Evolutionary conservation across 2,329 filamentous ascomycete species (phyloP), one percentile per base, ranked within the genome.

Genomic region (Geoglossum cookeanum): DNA sequence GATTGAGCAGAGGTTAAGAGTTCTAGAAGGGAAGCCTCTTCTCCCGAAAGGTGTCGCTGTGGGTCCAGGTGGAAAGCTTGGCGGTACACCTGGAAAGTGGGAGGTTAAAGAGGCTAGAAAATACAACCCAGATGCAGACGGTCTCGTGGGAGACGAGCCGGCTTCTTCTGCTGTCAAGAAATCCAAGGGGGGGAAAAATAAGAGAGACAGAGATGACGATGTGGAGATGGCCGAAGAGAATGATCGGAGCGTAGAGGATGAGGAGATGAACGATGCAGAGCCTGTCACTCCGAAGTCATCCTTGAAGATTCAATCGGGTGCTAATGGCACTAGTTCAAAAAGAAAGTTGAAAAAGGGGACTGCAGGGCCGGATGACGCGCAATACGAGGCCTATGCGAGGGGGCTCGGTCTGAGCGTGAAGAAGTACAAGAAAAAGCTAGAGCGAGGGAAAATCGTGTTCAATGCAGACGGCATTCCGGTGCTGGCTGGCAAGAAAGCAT

Each of bases 111-210:
- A 96, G 70, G 85, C 86, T 9, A 80, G 87, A 68, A 92, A 91
- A 72, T 98, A 98, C 78, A 97, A 97, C 70, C 78, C 81, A 54
- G 90, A 97, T 67, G 92, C 88, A 57, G 92, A 98, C 70, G 91
- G 89, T 61, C 74, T 96, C 55, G 76, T 76, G 59, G 80, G 79
- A 53, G 79, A 87, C 64, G 83, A 84, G 63, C 76, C 79, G 13
- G 72, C 73, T 32, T 67, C 68, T 62, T 71, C 71, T 54, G 64
- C 70, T 30, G 59, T 58, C 29, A 39, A 67, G 57, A 71, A 74
- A 64, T 70, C 74, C 44, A 76, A 77, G 68, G 76, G 74, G 71
- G 73, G 71, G 64, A 77, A 73, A 71, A 71, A 69, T 68, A 61
- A 60, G 56, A 62, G 65, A 56, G 69, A 70, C 60, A 73, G 74